Evolutionary conservation across 1,139 yeast genomes (phyloP).

Genomic region (Kodamaea arcana): DNA sequence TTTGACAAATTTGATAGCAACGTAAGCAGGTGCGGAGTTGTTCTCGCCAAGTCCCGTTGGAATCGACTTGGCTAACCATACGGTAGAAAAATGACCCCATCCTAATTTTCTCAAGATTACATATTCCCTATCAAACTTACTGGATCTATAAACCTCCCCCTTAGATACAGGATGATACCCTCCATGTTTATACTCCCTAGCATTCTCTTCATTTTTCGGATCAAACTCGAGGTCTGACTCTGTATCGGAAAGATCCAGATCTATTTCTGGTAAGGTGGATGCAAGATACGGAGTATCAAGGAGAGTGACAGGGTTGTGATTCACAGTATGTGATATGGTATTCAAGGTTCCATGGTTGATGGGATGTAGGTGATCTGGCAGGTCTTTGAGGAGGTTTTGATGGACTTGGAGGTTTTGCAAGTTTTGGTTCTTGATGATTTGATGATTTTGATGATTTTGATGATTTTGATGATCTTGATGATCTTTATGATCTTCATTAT

Average conservation of each 20-base stretch:
- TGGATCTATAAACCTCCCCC: slow-evolving; percentile 65
- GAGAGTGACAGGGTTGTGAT: neutral
- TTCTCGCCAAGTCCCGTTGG: neutral
- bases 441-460: too few relatives aligned
- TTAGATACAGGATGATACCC: slow-evolving; percentile 85
- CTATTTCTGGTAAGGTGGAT: too few relatives aligned
- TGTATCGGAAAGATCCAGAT: slow-evolving; percentile 18
- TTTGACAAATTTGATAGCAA: slow-evolving; percentile 81
- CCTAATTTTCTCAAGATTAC: slow-evolving; percentile 74
- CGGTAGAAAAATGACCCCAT: slow-evolving; percentile 91
- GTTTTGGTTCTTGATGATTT: neutral
- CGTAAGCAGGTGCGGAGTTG: slow-evolving; percentile 32
- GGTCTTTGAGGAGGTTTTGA: slow-evolving; percentile 2
- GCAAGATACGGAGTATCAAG: neutral
- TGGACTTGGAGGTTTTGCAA: too few relatives aligned
- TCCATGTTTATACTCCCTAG: slow-evolving; percentile 69
- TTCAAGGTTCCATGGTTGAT: neutral
- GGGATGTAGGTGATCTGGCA: neutral
- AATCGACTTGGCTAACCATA: slow-evolving; percentile 64
- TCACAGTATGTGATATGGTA: neutral
- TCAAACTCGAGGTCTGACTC: slow-evolving; percentile 26
- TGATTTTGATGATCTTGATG: neutral
- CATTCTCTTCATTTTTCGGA: slow-evolving; percentile 60
- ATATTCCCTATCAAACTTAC: slow-evolving; percentile 37
- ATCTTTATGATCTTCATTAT: neutral